Base-by-base conservation (phyloP, 2,329 filamentous ascomycete genomes). In the Karstenula rhodostoma region DNA sequence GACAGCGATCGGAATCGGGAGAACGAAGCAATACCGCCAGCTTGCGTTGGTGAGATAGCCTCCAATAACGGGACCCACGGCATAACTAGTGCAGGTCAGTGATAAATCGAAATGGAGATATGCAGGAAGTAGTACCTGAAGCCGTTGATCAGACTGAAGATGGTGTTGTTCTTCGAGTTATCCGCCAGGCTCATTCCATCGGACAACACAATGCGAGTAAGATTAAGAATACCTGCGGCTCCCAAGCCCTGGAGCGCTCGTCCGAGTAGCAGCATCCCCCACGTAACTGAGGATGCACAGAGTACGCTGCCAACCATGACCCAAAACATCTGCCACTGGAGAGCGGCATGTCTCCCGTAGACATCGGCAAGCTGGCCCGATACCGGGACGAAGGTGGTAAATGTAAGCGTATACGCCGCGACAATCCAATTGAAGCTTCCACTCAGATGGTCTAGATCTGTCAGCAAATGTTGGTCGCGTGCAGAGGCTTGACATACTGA, bases 11-110 rank as follows among this genome's bases (percentile, higher is more conserved):
- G 72, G 68, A 27, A 74, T 68, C 15, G 75, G 70, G 7, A 90
- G 83, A 40, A 83, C 86, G 71, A 91, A 91, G 68, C 87, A 88
- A 83, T 89, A 91, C 52, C 88, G 79, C 88, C 89, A 91, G 63
- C 81, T 83, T 4, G 81, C 75, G 37, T 80, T 77, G 22, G 85
- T 85, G 13, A 88, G 78, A 59, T 85, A 85, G 0, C 80, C 87
- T 44, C 89, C 89, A 25, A 89, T 78, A 1, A 89, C 82, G 0
- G 89, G 89, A 0, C 89, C 88, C 12, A 89, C 66, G 1, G 83
- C 83, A 69, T 87, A 91, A 13, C 85, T 76, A 25, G 9, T 19
- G 13, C 7, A 15, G 19, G 23, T 47, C 7, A 59, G 19, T 27
- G 29, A 51, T 8, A 60, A 40, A 7, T 2, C 15, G 9, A 17